Base-by-base conservation (phyloP, 306 rosid genomes). In the Sicyos baderoa region DNA sequence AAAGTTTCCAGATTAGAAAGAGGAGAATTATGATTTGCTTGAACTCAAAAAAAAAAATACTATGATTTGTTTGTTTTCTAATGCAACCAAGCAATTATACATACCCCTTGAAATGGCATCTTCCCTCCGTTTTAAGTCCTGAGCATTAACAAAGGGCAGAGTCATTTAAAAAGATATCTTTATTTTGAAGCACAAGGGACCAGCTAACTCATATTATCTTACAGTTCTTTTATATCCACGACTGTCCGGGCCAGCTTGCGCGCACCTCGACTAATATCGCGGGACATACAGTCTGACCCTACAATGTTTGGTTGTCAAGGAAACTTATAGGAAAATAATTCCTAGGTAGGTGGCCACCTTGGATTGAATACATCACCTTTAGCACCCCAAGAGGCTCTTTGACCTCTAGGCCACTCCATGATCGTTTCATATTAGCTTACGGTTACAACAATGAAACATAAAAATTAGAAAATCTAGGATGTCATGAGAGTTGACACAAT, bases 81-180 rank as follows among this genome's bases (percentile, higher is more conserved):
- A 71, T 77, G 65, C 72, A 47, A 32, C 74, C 70, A 73, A 74
- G 77, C 16, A 76, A 54, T 73, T 72, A 72, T 69, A 47, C 66
- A 78, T 79, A 90, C 99, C 96, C 74, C 88, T 80, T 67, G 88
- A 52, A 44, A 90, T 74, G 77, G 95, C 90, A 65, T 86, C 99
- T 80, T 88, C 97, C 77, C 78, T 82, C 64, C 96, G 81, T 82
- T 83, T 94, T 72, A 94, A 57, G 51, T 90, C 97, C 99, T 94
- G 78, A 64, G 78, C 16, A 49, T 60, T 49, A 58, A 57, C 35
- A n/a, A 29, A 61, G 44, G 37, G 35, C 50, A 57, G 48, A 57
- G 40, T 44, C 42, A 42, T 72, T 57, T 54, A 17, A 7, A 40
- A 12, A 22, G 23, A 23, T 5, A 40, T 40, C 7, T 23, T 51